These are phyloP conservation scores for Musa beccarii DNA, from an alignment of 176 grass and related monocot species.

Conservation along the genomic window DNA sequence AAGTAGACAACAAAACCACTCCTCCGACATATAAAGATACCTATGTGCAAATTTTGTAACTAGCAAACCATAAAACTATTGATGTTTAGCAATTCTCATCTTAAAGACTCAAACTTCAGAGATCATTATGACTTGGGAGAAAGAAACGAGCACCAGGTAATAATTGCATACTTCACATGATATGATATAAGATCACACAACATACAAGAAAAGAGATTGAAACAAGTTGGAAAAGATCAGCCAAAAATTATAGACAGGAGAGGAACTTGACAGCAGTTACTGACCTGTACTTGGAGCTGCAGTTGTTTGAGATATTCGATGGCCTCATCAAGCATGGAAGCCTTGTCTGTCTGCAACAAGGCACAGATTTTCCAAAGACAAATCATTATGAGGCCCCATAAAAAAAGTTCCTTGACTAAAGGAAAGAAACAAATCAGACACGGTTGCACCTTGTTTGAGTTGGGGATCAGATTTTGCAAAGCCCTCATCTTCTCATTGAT, in stretches of 20 bases:
- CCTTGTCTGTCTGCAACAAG: conserved; percentile 63
- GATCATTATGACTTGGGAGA: not conserved
- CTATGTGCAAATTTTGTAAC: too few relatives aligned
- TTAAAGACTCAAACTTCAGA: too few relatives aligned
- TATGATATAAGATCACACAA: not conserved
- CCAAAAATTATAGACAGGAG: not conserved
- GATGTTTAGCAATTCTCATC: too few relatives aligned
- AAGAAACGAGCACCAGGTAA: not conserved
- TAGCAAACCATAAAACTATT: too few relatives aligned
- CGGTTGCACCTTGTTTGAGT: conserved; percentile 76
- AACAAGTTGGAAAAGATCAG: not conserved
- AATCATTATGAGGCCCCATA: too few relatives aligned
- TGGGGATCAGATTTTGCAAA: conserved; percentile 85
- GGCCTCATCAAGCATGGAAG: conserved; percentile 96
- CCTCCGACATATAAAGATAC: too few relatives aligned
- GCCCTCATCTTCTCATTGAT: conserved; percentile 99
- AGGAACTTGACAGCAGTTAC: not conserved
- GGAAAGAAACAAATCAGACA: not conserved
- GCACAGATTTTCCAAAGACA: not conserved
- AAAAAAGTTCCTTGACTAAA: not conserved
- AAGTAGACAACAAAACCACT: too few relatives aligned
- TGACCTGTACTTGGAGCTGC: conserved; percentile 95
- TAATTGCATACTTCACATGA: not conserved
- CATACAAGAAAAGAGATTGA: not conserved
- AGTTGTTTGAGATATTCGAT: conserved; percentile 97